Evolutionary conservation across 208 protist species (phyloP), one percentile per base, ranked within the genome.

Genomic region (Acanthamoeba sp.): DNA sequence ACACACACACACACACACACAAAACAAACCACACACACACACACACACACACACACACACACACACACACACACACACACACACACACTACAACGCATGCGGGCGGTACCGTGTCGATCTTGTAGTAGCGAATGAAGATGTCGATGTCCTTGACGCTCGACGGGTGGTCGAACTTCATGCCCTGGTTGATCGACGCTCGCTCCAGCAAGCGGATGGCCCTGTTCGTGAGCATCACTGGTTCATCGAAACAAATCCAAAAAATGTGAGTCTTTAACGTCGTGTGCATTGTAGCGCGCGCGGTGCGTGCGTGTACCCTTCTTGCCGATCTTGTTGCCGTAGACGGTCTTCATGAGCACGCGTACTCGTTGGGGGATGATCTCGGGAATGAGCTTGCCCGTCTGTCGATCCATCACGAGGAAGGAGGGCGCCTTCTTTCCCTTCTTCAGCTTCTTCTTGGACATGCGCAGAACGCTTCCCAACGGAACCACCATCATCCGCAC

Each of bases 241-340:
- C 64, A 40, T 3, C 64, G 12, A n/a, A n/a, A n/a, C n/a, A n/a
- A n/a, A n/a, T n/a, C n/a, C n/a, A n/a, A n/a, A n/a, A n/a, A n/a
- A n/a, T n/a, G n/a, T n/a, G n/a, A n/a, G n/a, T n/a, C n/a, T n/a
- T n/a, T n/a, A n/a, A n/a, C n/a, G n/a, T n/a, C n/a, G n/a, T n/a
- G n/a, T n/a, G n/a, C n/a, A n/a, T n/a, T n/a, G n/a, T n/a, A n/a
- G n/a, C n/a, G n/a, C n/a, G n/a, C n/a, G n/a, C n/a, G n/a, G 18
- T 40, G 34, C 6, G 6, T 6, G 66, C n/a, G 66, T 4, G 7
- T 87, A 87, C 78, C 78, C 50, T 87, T 87, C 27, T 87, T 87
- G 78, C 78, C 78, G n/a, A 87, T 27, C 78, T 87, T 87, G 78
- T 87, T 87, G 9, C 78, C 78, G 50, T 87, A 87, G 50, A 87